phyloP scores from a whole-genome alignment of 2,329 filamentous ascomycete species.

The Harringtonia aguacate region DNA sequence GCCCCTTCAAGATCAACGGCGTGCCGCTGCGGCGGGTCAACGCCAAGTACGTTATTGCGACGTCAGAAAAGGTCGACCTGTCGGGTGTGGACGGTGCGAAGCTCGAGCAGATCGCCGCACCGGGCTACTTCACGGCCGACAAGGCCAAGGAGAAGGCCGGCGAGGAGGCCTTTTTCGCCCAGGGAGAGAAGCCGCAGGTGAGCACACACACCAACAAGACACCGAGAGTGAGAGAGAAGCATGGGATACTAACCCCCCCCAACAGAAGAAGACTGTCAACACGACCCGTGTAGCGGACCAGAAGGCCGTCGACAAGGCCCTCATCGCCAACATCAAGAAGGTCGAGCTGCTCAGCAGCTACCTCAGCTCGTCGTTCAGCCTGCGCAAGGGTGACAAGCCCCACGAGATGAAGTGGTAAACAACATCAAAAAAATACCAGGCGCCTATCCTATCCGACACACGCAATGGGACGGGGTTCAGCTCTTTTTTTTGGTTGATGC shows the following conservation, averaged over 20 bases:
- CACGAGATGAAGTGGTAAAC: conserved; percentile 99
- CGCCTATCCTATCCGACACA: neutral
- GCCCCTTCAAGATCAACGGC: conserved; percentile 99
- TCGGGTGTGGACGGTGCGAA: conserved; percentile 81
- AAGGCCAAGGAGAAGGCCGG: conserved; percentile 90
- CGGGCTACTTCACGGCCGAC: conserved; percentile 93
- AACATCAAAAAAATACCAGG: neutral
- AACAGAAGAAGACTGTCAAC: conserved; percentile 96
- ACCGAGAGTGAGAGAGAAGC: too few relatives aligned
- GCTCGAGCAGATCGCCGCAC: conserved; percentile 64
- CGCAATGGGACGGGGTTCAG: neutral
- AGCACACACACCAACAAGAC: neutral
- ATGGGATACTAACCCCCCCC: conserved; percentile 33
- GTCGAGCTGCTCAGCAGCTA: conserved; percentile 89
- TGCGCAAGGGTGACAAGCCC: conserved; percentile 98
- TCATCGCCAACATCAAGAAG: conserved; percentile 97
- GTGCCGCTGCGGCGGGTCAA: conserved; percentile 93
- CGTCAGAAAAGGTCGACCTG: conserved; percentile 76
- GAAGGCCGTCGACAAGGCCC: conserved; percentile 95
- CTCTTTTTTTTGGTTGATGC: neutral
- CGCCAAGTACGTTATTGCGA: conserved; percentile 87
- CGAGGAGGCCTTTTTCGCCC: conserved; percentile 99
- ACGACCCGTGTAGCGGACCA: conserved; percentile 92
- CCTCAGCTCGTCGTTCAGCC: conserved; percentile 91
- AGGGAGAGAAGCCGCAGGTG: conserved; percentile 97